phyloP scores from a whole-genome alignment of 179 eudicot species.

The Amaranthus tricolor region DNA sequence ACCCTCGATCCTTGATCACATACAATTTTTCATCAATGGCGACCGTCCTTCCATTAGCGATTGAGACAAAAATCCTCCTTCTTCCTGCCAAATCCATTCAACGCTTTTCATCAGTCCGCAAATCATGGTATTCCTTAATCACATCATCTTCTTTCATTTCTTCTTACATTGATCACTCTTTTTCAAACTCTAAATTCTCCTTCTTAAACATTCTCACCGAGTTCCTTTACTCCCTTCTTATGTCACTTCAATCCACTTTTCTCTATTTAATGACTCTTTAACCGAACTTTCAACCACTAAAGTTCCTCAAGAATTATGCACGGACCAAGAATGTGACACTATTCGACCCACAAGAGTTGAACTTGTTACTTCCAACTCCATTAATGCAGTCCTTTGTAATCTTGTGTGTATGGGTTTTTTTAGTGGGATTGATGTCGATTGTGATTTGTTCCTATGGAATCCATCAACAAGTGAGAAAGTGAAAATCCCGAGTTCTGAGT shows the following conservation, averaged over 20 bases:
- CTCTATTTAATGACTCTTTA: conserved; percentile 17
- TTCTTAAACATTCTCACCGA: conserved; percentile 23
- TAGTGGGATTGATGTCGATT: not conserved
- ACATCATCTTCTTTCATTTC: conserved; percentile 10
- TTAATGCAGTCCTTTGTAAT: conserved; percentile 26
- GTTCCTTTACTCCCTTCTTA: not conserved
- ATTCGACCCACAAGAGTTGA: conserved; percentile 15
- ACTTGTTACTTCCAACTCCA: conserved; percentile 14
- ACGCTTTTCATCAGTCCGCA: conserved; percentile 26
- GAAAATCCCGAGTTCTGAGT: conserved; percentile 11
- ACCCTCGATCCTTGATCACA: not conserved
- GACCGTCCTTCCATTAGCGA: conserved; percentile 14
- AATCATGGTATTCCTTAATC: conserved; percentile 21
- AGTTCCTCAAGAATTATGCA: not conserved
- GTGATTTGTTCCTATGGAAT: conserved; percentile 28
- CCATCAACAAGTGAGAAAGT: conserved; percentile 15
- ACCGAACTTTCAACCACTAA: not conserved
- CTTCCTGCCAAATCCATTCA: conserved; percentile 30
- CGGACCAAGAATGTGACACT: not conserved
- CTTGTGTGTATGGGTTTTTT: conserved; percentile 17
- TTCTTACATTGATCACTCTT: not conserved
- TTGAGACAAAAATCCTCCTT: conserved; percentile 25
- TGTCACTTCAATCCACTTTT: conserved; percentile 18
- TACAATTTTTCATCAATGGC: conserved; percentile 4
- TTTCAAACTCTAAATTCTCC: conserved; percentile 12